Evolutionary conservation across 75 land plant species (phyloP).

Genomic region (Larix kaempferi): DNA sequence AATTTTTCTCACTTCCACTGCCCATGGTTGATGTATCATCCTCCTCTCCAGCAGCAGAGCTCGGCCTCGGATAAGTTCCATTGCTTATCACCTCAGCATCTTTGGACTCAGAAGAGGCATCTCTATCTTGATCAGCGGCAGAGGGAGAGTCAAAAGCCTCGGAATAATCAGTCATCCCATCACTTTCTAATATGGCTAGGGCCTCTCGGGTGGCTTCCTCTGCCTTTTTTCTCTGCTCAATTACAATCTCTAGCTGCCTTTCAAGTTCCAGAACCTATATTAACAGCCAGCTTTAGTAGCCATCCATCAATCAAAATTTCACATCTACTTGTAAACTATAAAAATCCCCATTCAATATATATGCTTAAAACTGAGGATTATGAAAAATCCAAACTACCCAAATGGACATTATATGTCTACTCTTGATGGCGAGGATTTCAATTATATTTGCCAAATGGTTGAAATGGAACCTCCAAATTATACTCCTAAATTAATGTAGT

Average conservation of each 20-base stretch:
- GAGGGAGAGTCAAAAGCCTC: slow-evolving; percentile 30
- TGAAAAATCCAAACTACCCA: not conserved
- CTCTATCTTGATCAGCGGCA: slow-evolving; percentile 38
- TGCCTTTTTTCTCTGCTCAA: slow-evolving; percentile 61
- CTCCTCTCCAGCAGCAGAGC: slow-evolving; percentile 13
- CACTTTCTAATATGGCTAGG: slow-evolving; percentile 48
- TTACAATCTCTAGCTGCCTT: slow-evolving; percentile 54
- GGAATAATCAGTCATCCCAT: slow-evolving; percentile 39
- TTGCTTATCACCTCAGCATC: not conserved
- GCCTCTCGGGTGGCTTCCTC: slow-evolving; percentile 69
- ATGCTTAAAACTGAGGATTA: not conserved
- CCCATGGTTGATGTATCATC: slow-evolving; percentile 14
- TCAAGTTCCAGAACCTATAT: slow-evolving; percentile 75
- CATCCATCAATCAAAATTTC: not conserved
- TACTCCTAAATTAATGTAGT: not conserved
- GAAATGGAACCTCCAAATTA: not conserved
- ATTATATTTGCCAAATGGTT: not conserved
- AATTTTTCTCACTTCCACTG: slow-evolving; percentile 29
- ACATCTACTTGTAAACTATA: not conserved
- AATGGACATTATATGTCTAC: not conserved
- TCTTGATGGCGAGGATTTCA: not conserved
- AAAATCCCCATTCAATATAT: not conserved
- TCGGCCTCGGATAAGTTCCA: not conserved
- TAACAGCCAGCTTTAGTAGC: not conserved
- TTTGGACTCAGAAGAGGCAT: slow-evolving; percentile 12